Conservation (phyloP, 805 yeast species). For the Metschnikowia borealis region DNA sequence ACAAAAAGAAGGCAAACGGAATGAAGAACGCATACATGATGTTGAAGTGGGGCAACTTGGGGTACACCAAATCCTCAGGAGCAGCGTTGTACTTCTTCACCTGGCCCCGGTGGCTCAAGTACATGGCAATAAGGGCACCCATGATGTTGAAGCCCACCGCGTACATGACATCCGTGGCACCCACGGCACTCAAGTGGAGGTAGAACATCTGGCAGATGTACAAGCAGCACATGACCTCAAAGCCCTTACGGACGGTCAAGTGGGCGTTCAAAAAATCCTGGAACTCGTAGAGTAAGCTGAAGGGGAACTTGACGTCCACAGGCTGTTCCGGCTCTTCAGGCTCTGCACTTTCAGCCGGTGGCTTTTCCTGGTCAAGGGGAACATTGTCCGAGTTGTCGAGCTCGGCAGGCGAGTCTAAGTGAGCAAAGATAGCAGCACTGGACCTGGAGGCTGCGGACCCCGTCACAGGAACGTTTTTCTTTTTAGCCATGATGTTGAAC, state of each 20-base stretch:
- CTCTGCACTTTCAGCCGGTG: not conserved
- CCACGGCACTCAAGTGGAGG: slow-evolving; percentile 18
- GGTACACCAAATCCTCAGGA: slow-evolving; percentile 14
- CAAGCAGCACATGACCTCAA: slow-evolving; percentile 28
- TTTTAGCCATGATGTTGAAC: slow-evolving; percentile 15
- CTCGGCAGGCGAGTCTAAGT: slow-evolving; percentile 3
- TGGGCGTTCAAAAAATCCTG: slow-evolving; percentile 40
- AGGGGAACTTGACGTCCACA: slow-evolving; percentile 12
- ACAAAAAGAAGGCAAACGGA: slow-evolving; percentile 25
- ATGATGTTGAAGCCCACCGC: slow-evolving; percentile 31
- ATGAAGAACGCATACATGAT: slow-evolving; percentile 31
- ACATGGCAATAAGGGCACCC: slow-evolving; percentile 30
- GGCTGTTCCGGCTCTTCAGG: slow-evolving; percentile 6
- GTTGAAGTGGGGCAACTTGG: slow-evolving; percentile 37
- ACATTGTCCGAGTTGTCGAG: not conserved
- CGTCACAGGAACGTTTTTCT: slow-evolving; percentile 8
- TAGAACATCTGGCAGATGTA: slow-evolving; percentile 32
- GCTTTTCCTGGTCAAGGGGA: not conserved
- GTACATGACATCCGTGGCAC: slow-evolving; percentile 14
- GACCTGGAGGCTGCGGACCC: slow-evolving; percentile 14
- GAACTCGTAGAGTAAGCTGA: slow-evolving; percentile 21
- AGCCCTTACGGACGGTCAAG: slow-evolving; percentile 26
- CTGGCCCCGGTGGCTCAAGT: slow-evolving; percentile 24
- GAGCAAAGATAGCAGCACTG: slow-evolving; percentile 16
- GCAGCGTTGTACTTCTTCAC: slow-evolving; percentile 13